These are phyloP conservation scores for Populus pruinosa DNA, from an alignment of 345 rosid species.

Conservation along the genomic window DNA sequence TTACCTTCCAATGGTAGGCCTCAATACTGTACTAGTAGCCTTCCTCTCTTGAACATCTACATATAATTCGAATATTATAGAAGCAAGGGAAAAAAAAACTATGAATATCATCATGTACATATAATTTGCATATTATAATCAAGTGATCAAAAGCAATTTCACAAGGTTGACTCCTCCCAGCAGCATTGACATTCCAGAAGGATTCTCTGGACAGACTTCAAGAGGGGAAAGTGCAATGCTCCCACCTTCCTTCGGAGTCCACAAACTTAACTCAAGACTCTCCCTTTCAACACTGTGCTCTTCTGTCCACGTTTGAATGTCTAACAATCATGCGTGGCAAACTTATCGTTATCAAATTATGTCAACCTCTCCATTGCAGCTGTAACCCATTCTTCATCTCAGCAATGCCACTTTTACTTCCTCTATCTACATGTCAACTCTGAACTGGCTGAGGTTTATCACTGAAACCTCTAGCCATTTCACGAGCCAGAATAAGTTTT, in stretches of 20 bases:
- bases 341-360: not conserved
- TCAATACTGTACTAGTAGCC: not conserved
- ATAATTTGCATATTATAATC: slow-evolving; percentile 4
- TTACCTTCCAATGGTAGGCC: not conserved
- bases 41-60: slow-evolving; percentile 2
- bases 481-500: slow-evolving; percentile 3
- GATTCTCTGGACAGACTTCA: not conserved
- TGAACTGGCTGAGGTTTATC: not conserved
- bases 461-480: slow-evolving; percentile 8
- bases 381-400: slow-evolving; percentile 26
- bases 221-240: not conserved
- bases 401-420: not conserved
- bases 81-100: not conserved
- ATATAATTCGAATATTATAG: slow-evolving; percentile 3
- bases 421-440: slow-evolving; percentile 11
- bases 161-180: not conserved
- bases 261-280: not conserved
- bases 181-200: slow-evolving; percentile 1
- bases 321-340: slow-evolving; percentile 17
- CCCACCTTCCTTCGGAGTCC: not conserved
- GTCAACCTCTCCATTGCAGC: slow-evolving; percentile 27
- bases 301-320: slow-evolving; percentile 20
- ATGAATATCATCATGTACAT: slow-evolving; percentile 5
- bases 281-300: slow-evolving; percentile 21
- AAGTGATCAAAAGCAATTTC: not conserved